Percentiles rank a stretch among this genome's conserved stretches.
These are phyloP conservation scores for Silene uniflora DNA, from an alignment of 148 eudicot species.

Conservation along the genomic window DNA sequence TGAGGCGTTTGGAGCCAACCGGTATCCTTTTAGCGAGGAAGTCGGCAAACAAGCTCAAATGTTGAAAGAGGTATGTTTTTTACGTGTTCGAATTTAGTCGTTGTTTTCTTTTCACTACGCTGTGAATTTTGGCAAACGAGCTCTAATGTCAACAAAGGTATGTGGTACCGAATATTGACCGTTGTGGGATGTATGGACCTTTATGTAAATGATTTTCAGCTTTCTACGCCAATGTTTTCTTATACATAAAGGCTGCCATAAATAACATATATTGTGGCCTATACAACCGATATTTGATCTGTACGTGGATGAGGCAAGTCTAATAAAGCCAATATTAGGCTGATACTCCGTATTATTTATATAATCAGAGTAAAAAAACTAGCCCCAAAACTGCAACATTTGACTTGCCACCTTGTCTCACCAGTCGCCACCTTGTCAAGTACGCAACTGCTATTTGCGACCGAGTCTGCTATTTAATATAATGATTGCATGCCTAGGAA, in stretches of 20 bases:
- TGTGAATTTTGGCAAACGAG: slow-evolving; percentile 42
- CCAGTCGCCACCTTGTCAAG: neutral
- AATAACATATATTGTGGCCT: neutral
- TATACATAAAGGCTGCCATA: neutral
- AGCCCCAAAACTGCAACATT: neutral
- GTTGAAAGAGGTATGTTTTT: slow-evolving; percentile 67
- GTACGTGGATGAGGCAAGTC: neutral
- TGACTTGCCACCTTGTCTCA: neutral
- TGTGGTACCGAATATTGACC: neutral
- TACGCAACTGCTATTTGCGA: neutral
- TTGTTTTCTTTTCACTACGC: neutral
- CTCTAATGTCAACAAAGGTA: slow-evolving; percentile 81
- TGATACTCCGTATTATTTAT: too few relatives aligned
- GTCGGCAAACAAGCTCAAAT: slow-evolving; percentile 67
- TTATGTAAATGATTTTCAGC: neutral
- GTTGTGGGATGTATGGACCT: neutral
- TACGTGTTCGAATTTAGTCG: neutral
- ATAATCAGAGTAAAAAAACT: too few relatives aligned
- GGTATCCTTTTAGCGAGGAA: slow-evolving; percentile 83
- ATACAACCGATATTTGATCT: neutral
- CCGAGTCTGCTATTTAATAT: neutral
- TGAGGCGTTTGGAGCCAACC: slow-evolving; percentile 98
- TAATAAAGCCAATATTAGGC: neutral
- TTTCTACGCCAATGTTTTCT: neutral
- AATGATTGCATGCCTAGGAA: neutral